phyloP scores from a whole-genome alignment of 73 alveolate genomes.

The Diophrys sp. region DNA sequence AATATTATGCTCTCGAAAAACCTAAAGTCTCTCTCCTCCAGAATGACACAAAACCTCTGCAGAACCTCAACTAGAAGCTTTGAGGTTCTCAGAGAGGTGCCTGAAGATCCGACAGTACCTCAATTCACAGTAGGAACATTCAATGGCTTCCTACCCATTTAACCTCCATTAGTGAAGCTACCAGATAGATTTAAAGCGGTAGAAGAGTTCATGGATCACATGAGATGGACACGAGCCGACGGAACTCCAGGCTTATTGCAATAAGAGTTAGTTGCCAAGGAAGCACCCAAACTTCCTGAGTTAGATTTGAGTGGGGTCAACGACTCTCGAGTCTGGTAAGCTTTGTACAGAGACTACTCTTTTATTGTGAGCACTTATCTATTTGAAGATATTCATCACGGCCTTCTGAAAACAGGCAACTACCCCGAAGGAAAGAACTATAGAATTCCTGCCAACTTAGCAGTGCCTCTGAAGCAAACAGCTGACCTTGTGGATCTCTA shows the following conservation, averaged over 20 bases:
- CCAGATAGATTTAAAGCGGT: conserved; percentile 16
- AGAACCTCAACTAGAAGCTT: not conserved
- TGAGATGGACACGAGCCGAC: conserved; percentile 2
- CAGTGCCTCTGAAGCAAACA: conserved; percentile 5
- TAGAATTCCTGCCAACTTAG: conserved; percentile 31
- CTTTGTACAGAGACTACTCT: conserved; percentile 26
- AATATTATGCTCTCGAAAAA: not conserved
- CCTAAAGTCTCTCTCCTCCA: no score
- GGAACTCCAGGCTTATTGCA: conserved; percentile 16
- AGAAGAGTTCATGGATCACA: conserved; percentile 19
- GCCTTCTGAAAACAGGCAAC: conserved; percentile 20
- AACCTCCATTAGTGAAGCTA: conserved; percentile 22
- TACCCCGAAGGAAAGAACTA: conserved; percentile 15
- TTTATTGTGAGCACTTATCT: conserved; percentile 9
- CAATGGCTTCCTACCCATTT: conserved; percentile 29
- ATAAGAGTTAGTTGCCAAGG: conserved; percentile 6
- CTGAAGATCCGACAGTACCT: conserved; percentile 6
- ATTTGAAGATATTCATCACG: conserved; percentile 27
- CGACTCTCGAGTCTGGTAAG: conserved; percentile 13
- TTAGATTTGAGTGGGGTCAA: conserved; percentile 10
- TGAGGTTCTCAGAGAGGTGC: conserved; percentile 11
- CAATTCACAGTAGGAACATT: conserved; percentile 21
- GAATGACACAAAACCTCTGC: not conserved
- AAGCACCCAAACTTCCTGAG: conserved; percentile 19
- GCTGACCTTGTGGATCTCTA: conserved; percentile 12